Evolutionary conservation across 768 basidiomycete species (phyloP), one percentile per base, ranked within the genome.

Genomic region (Boletus tomentosulus): DNA sequence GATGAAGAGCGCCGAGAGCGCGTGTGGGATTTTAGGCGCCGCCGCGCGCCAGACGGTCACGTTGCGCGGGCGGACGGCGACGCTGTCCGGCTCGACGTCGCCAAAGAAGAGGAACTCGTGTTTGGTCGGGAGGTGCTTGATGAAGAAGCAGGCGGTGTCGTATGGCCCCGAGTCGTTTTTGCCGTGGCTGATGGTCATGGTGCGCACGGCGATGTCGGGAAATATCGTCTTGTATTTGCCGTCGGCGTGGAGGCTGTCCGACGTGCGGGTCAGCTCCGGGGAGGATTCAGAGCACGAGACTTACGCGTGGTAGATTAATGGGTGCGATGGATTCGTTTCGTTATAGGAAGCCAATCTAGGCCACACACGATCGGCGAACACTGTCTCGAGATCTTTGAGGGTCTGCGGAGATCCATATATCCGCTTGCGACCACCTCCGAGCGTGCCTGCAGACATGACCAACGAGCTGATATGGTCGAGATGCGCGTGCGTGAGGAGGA

Each of bases 41-140:
- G 92, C 93, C 27, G 76, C 80, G 38, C 78, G 80, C 96, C 95
- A 98, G 45, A 98, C 85, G 39, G 76, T 70, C 27, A 76, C 74
- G 37, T 85, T 95, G 48, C 74, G 77, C 5, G 86, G 86, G 13
- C 72, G 68, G 15, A 63, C n/a, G 6, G 88, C 78, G 45, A 94
- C 61, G 47, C 80, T 80, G 71, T 95, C 92, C 9, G 92, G 90
- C 63, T 95, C 92, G 55, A 97, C 86, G 70, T 96, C 94, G 1
- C 96, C 96, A 61, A 97, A 96, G 71, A 98, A 98, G 35, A 98
- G 75, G 59, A 98, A 85, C 67, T 96, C 90, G 45, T 74, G 78
- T 1, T 68, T 68, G 33, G 78, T 76, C 16, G 77, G 71, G 48
- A 89, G 77, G 59, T 88, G 80, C 13, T 84, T 81, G 61, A 98